Conservation (phyloP, 805 yeast species). For the Dipodascopsis uninucleata region DNA sequence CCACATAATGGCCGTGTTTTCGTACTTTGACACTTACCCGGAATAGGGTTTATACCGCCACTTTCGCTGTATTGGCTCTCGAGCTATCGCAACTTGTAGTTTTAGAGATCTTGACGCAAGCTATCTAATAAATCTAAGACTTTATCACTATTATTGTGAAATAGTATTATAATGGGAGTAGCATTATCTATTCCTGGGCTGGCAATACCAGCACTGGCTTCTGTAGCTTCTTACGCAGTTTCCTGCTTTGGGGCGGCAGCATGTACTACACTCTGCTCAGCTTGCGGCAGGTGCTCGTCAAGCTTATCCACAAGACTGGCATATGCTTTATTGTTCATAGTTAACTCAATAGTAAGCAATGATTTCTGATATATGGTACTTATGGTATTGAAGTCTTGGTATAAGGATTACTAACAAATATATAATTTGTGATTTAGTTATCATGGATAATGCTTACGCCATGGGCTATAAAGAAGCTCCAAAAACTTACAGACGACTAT, state of each 20-base stretch:
- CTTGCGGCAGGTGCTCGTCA: slow-evolving; percentile 61
- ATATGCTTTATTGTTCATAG: slow-evolving; percentile 72
- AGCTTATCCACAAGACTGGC: slow-evolving; percentile 79
- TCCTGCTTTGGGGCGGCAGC: slow-evolving; percentile 81
- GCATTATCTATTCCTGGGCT: slow-evolving; percentile 44
- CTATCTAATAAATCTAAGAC: neutral
- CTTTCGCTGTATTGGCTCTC: too few relatives aligned
- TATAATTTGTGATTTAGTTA: slow-evolving; percentile 33
- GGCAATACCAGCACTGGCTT: slow-evolving; percentile 63
- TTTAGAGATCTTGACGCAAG: too few relatives aligned
- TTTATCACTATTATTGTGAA: too few relatives aligned
- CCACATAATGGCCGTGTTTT: too few relatives aligned
- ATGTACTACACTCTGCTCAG: slow-evolving; percentile 59
- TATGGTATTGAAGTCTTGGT: neutral
- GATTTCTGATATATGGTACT: neutral
- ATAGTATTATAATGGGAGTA: slow-evolving; percentile 41
- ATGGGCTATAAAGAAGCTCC: slow-evolving; percentile 70
- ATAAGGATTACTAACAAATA: neutral
- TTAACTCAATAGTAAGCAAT: slow-evolving; percentile 56
- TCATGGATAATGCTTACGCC: slow-evolving; percentile 93
- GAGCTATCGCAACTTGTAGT: too few relatives aligned
- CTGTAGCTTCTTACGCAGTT: slow-evolving; percentile 58
- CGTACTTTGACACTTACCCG: too few relatives aligned
- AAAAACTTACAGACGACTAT: slow-evolving; percentile 62
- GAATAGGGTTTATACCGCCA: too few relatives aligned